phyloP scores from a whole-genome alignment of 1,284 basidiomycete species.

The Ustilago lituana region DNA sequence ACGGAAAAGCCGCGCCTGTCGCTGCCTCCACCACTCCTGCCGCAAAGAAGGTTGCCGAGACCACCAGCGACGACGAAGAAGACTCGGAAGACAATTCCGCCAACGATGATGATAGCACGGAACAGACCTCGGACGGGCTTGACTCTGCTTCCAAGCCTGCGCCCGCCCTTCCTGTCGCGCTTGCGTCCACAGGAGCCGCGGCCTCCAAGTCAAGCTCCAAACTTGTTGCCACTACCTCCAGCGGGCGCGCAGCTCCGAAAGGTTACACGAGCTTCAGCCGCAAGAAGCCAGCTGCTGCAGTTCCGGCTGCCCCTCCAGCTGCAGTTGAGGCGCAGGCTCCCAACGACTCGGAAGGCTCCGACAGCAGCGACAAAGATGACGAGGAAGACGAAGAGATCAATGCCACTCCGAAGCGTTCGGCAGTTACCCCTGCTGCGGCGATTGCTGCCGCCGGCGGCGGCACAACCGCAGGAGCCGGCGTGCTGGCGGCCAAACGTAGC shows the following conservation, averaged over 20 bases:
- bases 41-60: slow-evolving; percentile 19
- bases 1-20: slow-evolving; percentile 1
- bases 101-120: slow-evolving; percentile 26
- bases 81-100: slow-evolving; percentile 15
- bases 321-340: slow-evolving; percentile 1
- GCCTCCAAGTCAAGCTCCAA: slow-evolving; percentile 12
- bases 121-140: slow-evolving; percentile 38
- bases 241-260: slow-evolving; percentile 25
- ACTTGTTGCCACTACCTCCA: slow-evolving; percentile 14
- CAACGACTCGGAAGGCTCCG: slow-evolving; percentile 16
- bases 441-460: slow-evolving; percentile 21
- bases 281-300: slow-evolving; percentile 7
- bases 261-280: slow-evolving; percentile 35
- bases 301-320: neutral
- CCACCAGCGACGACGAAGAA: slow-evolving; percentile 40
- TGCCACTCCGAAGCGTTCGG: slow-evolving; percentile 13
- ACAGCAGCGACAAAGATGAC: slow-evolving; percentile 18
- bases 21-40: neutral
- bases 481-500: slow-evolving; percentile 23
- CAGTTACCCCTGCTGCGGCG: slow-evolving; percentile 24
- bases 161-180: slow-evolving; percentile 19
- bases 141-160: slow-evolving; percentile 16
- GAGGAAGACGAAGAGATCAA: slow-evolving; percentile 16
- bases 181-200: slow-evolving; percentile 4
- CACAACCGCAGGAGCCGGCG: slow-evolving; percentile 13